These are phyloP conservation scores for Jackrogersella minutella DNA, from an alignment of 495 filamentous ascomycete species.

Conservation along the genomic window DNA sequence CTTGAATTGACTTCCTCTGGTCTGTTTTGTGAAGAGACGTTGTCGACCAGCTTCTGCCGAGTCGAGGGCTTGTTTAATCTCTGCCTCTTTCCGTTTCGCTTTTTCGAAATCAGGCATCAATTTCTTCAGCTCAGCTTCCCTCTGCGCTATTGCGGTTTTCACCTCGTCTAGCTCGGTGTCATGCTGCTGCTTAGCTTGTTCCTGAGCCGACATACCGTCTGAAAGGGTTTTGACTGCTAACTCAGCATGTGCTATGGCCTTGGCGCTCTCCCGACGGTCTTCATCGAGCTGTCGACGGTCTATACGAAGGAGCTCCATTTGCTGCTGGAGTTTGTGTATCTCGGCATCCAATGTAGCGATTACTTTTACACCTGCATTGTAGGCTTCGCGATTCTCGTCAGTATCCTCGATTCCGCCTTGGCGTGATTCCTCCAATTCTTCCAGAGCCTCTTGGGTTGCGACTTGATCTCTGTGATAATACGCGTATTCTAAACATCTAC, in stretches of 20 bases:
- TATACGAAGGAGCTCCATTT: constrained; percentile 85
- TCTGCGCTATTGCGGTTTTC: constrained; percentile 74
- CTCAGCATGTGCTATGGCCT: constrained; percentile 81
- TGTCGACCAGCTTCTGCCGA: constrained; percentile 77
- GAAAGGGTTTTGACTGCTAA: constrained; percentile 80
- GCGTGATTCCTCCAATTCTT: constrained; percentile 82
- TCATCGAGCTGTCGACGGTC: constrained; percentile 89
- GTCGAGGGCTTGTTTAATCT: constrained; percentile 72
- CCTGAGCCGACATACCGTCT: constrained; percentile 80
- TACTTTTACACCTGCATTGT: constrained; percentile 81
- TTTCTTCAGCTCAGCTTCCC: constrained; percentile 76
- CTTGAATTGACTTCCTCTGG: constrained; percentile 85
- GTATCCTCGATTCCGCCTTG: constrained; percentile 82
- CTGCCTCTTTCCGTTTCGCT: constrained; percentile 74
- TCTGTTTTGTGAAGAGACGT: constrained; percentile 92
- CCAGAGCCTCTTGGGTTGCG: constrained; percentile 76
- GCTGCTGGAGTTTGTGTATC: constrained; percentile 79
- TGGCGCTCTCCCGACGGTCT: constrained; percentile 82
- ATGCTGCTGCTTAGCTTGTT: constrained; percentile 72
- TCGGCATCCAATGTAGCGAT: constrained; percentile 78
- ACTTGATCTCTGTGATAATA: constrained; percentile 90
- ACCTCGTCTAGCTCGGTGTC: constrained; percentile 78
- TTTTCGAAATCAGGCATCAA: constrained; percentile 77
- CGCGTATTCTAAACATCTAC: constrained; percentile 90
- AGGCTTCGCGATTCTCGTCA: constrained; percentile 79